phyloP scores from a whole-genome alignment of 1,284 basidiomycete species.

The Uromyces viciae-fabae region DNA sequence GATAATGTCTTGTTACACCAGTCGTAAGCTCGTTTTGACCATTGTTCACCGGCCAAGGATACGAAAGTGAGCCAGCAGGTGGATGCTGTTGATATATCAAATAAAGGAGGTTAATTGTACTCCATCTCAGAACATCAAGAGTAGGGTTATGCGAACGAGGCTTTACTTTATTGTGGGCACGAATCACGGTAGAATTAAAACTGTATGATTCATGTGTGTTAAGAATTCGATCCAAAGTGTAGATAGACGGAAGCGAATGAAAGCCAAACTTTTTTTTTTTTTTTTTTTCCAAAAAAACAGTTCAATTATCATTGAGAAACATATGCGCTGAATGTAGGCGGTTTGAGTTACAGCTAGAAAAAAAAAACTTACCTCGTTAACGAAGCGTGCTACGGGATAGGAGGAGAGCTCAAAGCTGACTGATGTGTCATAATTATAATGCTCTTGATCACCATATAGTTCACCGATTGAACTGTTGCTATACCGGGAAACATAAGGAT shows the following conservation, averaged over 20 bases:
- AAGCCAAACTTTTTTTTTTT: conserved; percentile 60
- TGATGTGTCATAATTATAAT: conserved; percentile 63
- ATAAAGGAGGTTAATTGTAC: neutral
- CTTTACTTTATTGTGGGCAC: conserved; percentile 62
- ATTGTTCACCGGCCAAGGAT: conserved; percentile 48
- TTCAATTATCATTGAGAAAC: neutral
- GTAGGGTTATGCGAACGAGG: neutral
- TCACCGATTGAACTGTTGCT: conserved; percentile 60
- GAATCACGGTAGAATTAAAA: conserved; percentile 64
- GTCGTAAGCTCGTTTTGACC: conserved; percentile 49
- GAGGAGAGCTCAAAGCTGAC: conserved; percentile 63
- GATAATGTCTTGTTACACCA: conserved; percentile 46
- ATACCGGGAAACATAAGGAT: conserved; percentile 63
- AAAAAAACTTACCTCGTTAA: conserved; percentile 58
- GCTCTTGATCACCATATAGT: conserved; percentile 64
- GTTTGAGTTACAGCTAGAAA: neutral
- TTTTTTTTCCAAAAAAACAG: neutral
- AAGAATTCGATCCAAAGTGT: conserved; percentile 64
- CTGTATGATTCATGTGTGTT: conserved; percentile 59
- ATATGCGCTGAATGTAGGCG: too few species aligned
- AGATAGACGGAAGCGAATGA: conserved; percentile 66
- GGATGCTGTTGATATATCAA: conserved; percentile 45
- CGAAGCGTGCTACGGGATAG: conserved; percentile 62
- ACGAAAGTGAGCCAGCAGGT: conserved; percentile 49
- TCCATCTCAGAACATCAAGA: neutral